Evolutionary conservation across 768 basidiomycete genomes (phyloP).

Genomic region (Mycena amicta): DNA sequence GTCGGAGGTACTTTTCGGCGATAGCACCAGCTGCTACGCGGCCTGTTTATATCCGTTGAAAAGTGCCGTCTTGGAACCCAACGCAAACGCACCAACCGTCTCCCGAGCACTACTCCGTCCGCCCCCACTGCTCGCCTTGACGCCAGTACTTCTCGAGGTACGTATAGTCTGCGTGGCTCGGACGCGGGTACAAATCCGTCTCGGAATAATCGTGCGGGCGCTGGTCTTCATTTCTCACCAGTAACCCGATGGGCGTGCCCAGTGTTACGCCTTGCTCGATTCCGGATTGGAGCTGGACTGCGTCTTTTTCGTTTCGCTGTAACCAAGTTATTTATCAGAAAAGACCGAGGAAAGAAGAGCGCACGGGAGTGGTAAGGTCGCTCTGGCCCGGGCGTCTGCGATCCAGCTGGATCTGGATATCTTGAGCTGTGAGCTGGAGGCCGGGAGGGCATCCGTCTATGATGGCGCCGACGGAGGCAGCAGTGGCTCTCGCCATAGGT

Average conservation of each 20-base stretch:
- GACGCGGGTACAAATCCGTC: slow-evolving; percentile 96
- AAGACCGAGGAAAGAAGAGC: slow-evolving; percentile 36
- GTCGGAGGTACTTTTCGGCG: slow-evolving; percentile 91
- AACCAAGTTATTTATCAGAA: no score
- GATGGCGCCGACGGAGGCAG: slow-evolving; percentile 93
- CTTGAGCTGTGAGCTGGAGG: slow-evolving; percentile 72
- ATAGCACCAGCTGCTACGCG: slow-evolving; percentile 98
- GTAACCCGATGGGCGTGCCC: slow-evolving; percentile 95
- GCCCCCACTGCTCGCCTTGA: slow-evolving; percentile 97
- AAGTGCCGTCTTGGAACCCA: no score
- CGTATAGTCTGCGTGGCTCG: slow-evolving; percentile 97
- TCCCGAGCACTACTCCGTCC: slow-evolving; percentile 94
- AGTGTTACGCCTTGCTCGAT: slow-evolving; percentile 92
- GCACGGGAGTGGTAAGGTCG: slow-evolving; percentile 91
- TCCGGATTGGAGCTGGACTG: slow-evolving; percentile 91
- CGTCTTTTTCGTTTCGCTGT: slow-evolving; percentile 94
- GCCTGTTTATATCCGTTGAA: slow-evolving; percentile 55
- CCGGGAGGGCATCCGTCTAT: slow-evolving; percentile 98
- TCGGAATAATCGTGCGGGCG: slow-evolving; percentile 98
- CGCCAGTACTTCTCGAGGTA: slow-evolving; percentile 96
- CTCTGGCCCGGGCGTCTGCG: slow-evolving; percentile 94
- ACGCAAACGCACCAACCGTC: slow-evolving; percentile 73
- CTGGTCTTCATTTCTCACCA: slow-evolving; percentile 98
- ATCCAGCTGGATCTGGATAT: slow-evolving; percentile 90
- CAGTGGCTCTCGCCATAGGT: slow-evolving; percentile 99